phyloP scores from a whole-genome alignment of 768 basidiomycete genomes.

The Strobilomyces confusus region DNA sequence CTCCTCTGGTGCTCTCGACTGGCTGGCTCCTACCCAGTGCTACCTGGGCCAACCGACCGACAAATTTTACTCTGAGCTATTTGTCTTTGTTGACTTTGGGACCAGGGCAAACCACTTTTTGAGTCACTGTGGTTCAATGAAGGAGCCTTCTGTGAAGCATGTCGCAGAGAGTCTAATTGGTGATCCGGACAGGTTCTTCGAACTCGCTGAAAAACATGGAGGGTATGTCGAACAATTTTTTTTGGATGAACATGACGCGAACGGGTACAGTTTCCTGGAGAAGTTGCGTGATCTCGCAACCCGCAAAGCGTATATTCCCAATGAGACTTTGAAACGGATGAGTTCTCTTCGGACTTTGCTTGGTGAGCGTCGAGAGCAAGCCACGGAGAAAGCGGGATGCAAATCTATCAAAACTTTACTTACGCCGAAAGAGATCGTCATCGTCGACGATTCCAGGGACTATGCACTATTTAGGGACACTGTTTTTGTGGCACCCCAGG shows the following conservation, averaged over 20 bases:
- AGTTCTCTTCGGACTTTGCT: conserved; percentile 68
- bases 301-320: conserved; percentile 53
- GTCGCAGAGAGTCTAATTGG: conserved; percentile 64
- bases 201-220: conserved; percentile 62
- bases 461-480: conserved; percentile 75
- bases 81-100: conserved; percentile 89
- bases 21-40: conserved; percentile 62
- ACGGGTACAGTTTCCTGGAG: conserved; percentile 65
- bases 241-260: too few relatives aligned
- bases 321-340: conserved; percentile 54
- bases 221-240: too few relatives aligned
- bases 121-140: conserved; percentile 80
- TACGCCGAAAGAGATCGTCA: conserved; percentile 68
- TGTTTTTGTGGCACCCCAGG: conserved; percentile 75
- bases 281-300: conserved; percentile 85
- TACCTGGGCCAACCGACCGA: conserved; percentile 56
- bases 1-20: conserved; percentile 34
- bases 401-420: conserved; percentile 70
- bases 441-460: conserved; percentile 83
- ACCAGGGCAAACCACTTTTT: conserved; percentile 78
- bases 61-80: conserved; percentile 73
- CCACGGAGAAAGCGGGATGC: conserved; percentile 54
- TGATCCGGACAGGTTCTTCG: conserved; percentile 68
- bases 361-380: conserved; percentile 58
- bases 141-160: conserved; percentile 83